phyloP scores from a whole-genome alignment of 2,329 filamentous ascomycete species.

The Fusarium cyanostomum region DNA sequence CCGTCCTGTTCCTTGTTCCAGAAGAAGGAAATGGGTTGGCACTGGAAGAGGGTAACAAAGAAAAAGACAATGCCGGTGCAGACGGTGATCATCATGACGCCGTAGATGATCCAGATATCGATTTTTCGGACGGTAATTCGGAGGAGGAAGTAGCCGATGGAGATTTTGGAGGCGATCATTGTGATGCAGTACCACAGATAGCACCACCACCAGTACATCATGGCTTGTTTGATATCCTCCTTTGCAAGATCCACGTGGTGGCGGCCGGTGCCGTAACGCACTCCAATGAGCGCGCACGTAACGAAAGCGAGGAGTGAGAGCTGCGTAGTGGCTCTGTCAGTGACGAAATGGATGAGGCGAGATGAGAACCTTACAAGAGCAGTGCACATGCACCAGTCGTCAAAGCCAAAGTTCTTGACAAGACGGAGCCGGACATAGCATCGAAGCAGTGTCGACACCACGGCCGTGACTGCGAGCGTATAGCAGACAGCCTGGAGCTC shows the following conservation, averaged over 20 bases:
- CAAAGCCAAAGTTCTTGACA: conserved; percentile 51
- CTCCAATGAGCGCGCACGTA: conserved; percentile 47
- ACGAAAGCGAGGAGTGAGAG: conserved; percentile 50
- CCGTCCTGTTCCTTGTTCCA: conserved; percentile 51
- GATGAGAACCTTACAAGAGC: conserved; percentile 43
- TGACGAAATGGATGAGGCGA: too few relatives aligned
- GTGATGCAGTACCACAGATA: conserved; percentile 50
- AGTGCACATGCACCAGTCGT: conserved; percentile 52
- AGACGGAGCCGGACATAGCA: conserved; percentile 48
- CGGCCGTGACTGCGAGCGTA: conserved; percentile 41
- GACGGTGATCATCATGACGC: conserved; percentile 48
- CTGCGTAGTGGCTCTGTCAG: conserved; percentile 27
- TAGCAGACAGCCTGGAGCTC: conserved; percentile 47
- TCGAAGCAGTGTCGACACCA: conserved; percentile 45
- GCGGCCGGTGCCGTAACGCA: conserved; percentile 54
- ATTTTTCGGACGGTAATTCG: conserved; percentile 50
- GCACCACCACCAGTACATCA: conserved; percentile 53
- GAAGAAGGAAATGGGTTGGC: conserved; percentile 52
- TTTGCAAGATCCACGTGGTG: conserved; percentile 47
- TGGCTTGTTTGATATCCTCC: conserved; percentile 43
- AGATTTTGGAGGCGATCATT: conserved; percentile 53
- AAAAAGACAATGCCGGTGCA: conserved; percentile 53
- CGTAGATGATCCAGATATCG: conserved; percentile 50
- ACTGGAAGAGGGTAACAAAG: conserved; percentile 54
- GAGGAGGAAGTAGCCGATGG: conserved; percentile 55